Evolutionary conservation across 768 basidiomycete species (phyloP).

Genomic region (Tricholoma sp.): DNA sequence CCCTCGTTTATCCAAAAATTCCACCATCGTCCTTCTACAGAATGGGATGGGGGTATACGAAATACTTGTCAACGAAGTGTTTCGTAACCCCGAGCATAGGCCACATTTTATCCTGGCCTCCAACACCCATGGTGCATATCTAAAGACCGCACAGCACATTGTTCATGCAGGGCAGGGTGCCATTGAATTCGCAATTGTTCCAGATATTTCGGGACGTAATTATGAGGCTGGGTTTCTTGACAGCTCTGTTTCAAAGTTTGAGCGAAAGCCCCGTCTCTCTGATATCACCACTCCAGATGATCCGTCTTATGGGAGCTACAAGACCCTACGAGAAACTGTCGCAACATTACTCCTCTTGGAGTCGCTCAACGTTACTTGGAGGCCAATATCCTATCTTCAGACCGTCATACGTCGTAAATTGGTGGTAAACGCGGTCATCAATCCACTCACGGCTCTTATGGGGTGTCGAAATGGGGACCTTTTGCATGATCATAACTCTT

Average conservation of each 20-base stretch:
- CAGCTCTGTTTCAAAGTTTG: constrained; percentile 22
- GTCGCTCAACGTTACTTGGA: constrained; percentile 57
- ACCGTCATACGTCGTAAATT: constrained; percentile 73
- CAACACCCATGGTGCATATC: constrained; percentile 77
- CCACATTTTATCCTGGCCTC: constrained; percentile 85
- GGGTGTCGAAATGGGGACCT: constrained; percentile 78
- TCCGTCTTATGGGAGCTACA: constrained; percentile 39
- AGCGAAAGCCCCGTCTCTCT: constrained; percentile 43
- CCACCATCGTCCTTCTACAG: constrained; percentile 89
- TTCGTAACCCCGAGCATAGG: constrained; percentile 64
- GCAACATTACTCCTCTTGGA: constrained; percentile 54
- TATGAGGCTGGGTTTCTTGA: constrained; percentile 54
- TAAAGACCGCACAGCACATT: constrained; percentile 45
- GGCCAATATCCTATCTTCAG: constrained; percentile 61
- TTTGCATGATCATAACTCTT: constrained; percentile 37
- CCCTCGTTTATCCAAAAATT: constrained; percentile 56
- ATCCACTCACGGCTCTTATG: constrained; percentile 80
- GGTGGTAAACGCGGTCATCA: constrained; percentile 76
- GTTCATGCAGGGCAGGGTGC: constrained; percentile 69
- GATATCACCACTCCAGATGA: constrained; percentile 45
- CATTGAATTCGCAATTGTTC: constrained; percentile 76
- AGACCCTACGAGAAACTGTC: constrained; percentile 63
- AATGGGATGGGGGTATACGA: constrained; percentile 96
- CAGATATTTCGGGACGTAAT: constrained; percentile 57
- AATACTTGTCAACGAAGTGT: constrained; percentile 57